Percentiles rank a stretch among this genome's conserved stretches.
Conservation (phyloP, 306 rosid species). For the Myrica gale region DNA sequence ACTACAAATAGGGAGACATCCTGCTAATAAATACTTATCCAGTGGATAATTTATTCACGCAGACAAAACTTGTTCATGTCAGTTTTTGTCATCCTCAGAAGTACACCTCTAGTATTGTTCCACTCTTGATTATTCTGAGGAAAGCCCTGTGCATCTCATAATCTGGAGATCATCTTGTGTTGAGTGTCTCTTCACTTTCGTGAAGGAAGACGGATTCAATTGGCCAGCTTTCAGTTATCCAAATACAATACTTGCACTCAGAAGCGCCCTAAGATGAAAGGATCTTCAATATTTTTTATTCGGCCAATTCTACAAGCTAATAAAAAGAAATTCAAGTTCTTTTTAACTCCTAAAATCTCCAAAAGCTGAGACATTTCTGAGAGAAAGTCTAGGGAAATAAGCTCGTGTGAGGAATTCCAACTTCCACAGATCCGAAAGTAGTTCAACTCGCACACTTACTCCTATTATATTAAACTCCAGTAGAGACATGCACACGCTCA, state of each 20-base stretch:
- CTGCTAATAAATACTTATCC: not conserved
- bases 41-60: not conserved
- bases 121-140: constrained; percentile 7
- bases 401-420: not conserved
- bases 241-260: not conserved
- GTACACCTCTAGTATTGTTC: constrained; percentile 11
- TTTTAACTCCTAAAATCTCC: not conserved
- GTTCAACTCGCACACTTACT: not conserved
- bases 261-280: not conserved
- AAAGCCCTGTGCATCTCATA: not conserved
- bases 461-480: not conserved
- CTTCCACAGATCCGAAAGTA: not conserved
- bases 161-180: no score
- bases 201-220: no score
- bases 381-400: not conserved
- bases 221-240: no score
- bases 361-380: not conserved
- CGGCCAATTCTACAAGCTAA: not conserved
- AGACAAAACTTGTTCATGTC: not conserved
- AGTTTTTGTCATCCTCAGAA: not conserved
- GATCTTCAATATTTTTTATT: not conserved
- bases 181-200: no score
- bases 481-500: not conserved
- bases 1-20: not conserved
- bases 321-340: not conserved